These are phyloP conservation scores for Polyporus tsugae DNA, from an alignment of 1,284 basidiomycete species.

Conservation along the genomic window DNA sequence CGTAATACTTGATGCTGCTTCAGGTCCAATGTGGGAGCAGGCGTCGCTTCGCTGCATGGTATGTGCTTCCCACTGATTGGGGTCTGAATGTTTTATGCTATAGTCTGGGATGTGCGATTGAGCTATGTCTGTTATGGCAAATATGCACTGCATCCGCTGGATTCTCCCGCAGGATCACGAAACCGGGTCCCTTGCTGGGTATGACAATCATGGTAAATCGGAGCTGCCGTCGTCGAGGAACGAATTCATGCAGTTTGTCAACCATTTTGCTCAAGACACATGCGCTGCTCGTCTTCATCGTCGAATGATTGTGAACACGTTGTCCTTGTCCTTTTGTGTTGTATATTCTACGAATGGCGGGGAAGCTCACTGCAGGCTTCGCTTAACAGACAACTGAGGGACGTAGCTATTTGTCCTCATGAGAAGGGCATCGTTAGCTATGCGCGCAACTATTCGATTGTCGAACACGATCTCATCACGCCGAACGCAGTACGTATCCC, in stretches of 20 bases:
- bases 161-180: not conserved
- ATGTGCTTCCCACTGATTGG: not conserved
- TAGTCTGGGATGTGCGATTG: not conserved
- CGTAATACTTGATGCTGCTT: not conserved
- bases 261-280: not conserved
- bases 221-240: not conserved
- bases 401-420: conserved; percentile 78
- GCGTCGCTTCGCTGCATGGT: not conserved
- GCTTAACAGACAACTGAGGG: conserved; percentile 70
- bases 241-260: not conserved
- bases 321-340: not conserved
- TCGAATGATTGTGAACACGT: not conserved
- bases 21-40: not conserved
- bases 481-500: conserved; percentile 57
- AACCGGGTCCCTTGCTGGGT: not conserved
- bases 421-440: conserved; percentile 76
- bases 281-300: not conserved
- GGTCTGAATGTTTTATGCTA: not conserved
- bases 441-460: conserved; percentile 60
- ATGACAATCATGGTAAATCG: not conserved
- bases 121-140: not conserved
- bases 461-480: conserved; percentile 69
- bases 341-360: not conserved
- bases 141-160: conserved; percentile 1
- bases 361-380: not conserved